Evolutionary conservation across 1,139 yeast genomes (phyloP).

Genomic region (Hansenula lynferdii): DNA sequence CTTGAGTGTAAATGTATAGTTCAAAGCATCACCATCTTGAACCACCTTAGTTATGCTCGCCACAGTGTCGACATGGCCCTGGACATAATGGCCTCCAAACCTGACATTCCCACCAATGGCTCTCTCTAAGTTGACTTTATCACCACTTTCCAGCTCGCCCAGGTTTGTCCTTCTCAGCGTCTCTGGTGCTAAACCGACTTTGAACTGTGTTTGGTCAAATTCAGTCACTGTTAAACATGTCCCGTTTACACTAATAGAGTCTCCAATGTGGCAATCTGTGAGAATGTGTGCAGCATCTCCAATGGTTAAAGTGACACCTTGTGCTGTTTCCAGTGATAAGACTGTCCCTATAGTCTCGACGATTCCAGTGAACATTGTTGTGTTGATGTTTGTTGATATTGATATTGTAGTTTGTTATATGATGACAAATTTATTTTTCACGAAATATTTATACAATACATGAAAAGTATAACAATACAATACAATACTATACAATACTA

Average conservation of each 20-base stretch:
- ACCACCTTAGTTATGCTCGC: conserved; percentile 55
- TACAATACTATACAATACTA: too few relatives aligned
- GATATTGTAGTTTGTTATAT: too few relatives aligned
- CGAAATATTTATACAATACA: too few relatives aligned
- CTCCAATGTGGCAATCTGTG: conserved; percentile 84
- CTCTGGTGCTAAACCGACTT: conserved; percentile 92
- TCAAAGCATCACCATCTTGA: conserved; percentile 75
- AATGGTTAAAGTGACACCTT: conserved; percentile 68
- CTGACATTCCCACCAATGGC: conserved; percentile 82
- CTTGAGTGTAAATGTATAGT: conserved; percentile 68
- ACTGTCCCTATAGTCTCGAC: conserved; percentile 74
- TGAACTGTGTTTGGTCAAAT: conserved; percentile 55
- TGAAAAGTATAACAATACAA: too few relatives aligned
- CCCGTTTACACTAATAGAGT: conserved; percentile 88
- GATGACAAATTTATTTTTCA: too few relatives aligned
- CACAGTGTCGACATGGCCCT: conserved; percentile 93
- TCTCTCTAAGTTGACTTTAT: conserved; percentile 80
- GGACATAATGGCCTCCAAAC: conserved; percentile 96
- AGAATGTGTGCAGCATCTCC: conserved; percentile 60
- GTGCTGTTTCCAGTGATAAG: conserved; percentile 43
- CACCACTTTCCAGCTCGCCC: conserved; percentile 52
- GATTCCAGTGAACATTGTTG: conserved; percentile 98
- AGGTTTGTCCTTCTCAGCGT: conserved; percentile 79
- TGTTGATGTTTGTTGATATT: too few relatives aligned
- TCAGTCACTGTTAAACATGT: conserved; percentile 92